phyloP scores from a whole-genome alignment of 1,139 yeast species.

The Suhomyces chickasaworum region DNA sequence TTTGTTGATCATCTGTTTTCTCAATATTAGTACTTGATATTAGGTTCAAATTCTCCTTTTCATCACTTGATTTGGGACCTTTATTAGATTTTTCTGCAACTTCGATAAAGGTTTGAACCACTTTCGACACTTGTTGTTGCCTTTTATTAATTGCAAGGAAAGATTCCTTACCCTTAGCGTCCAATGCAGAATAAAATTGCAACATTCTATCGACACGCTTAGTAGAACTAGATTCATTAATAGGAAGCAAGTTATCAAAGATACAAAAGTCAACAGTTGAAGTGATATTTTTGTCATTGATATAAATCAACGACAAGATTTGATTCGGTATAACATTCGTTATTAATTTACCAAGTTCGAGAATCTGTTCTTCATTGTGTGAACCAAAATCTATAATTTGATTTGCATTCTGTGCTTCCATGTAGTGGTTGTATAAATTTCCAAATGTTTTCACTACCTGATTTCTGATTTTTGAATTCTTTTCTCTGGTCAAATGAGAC shows the following conservation, averaged over 20 bases:
- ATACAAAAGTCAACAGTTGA: conserved; percentile 65
- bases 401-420: conserved; percentile 18
- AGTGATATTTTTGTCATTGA: conserved; percentile 70
- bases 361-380: conserved; percentile 31
- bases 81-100: conserved; percentile 29
- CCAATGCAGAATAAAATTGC: conserved; percentile 49
- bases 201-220: conserved; percentile 57
- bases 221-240: conserved; percentile 44
- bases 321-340: conserved; percentile 61
- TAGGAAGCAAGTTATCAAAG: conserved; percentile 63
- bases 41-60: conserved; percentile 17
- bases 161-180: conserved; percentile 61
- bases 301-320: conserved; percentile 67
- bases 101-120: conserved; percentile 37
- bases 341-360: conserved; percentile 40
- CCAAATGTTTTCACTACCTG: conserved; percentile 61
- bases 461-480: conserved; percentile 63
- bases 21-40: conserved; percentile 31
- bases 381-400: conserved; percentile 34
- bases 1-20: conserved; percentile 21
- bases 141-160: conserved; percentile 69
- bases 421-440: conserved; percentile 48
- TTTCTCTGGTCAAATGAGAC: conserved; percentile 69
- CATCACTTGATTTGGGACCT: neutral
- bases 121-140: conserved; percentile 60